Evolutionary conservation across 805 yeast genomes (phyloP), one percentile per base, ranked within the genome.

Genomic region (Priceomyces castillae): DNA sequence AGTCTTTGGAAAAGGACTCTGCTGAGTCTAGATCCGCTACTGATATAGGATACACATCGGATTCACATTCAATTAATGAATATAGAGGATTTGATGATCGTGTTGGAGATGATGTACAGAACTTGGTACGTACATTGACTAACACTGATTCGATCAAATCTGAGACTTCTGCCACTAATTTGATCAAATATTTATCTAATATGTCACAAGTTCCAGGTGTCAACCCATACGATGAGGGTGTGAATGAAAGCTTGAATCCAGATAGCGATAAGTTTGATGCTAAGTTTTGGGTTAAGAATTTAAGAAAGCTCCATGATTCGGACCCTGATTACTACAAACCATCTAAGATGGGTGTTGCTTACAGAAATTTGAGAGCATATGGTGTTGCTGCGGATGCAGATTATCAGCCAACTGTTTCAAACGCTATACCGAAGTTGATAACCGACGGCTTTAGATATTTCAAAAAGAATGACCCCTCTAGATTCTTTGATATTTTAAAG

Each of bases 311-410:
- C 46, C 60, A 65, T 50, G 71, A 70, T 28, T 56, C 73, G 2
- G 85, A 84, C 52, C 78, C 79, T 0, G 86, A 82, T 18, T 79
- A 78, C 62, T 83, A 78, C 57, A 80, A 77, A 55, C 85, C 83
- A 16, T 69, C 81, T 23, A 67, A 76, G 14, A 63, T 84, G 50
- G 85, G 86, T 17, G 61, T 84, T 46, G 78, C 79, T 7, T 82
- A 79, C 70, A 71, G 73, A 45, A 62, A 81, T 53, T 64, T 83
- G 53, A 58, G 83, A 45, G 86, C 84, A 3, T 74, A 62, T 48
- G 90, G 89, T 59, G 71, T 78, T 41, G 84, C 88, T 3, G 71
- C 81, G 2, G 88, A 81, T 59, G 74, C 84, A 9, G 86, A 83
- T 55, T 83, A 78, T 59, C 87, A 81, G 59, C 68, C 80, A 3